A percentile compares a stretch with the other conserved stretches of the same genome.
phyloP scores from a whole-genome alignment of 2,329 filamentous ascomycete species.

The Colletotrichum scovillei region DNA sequence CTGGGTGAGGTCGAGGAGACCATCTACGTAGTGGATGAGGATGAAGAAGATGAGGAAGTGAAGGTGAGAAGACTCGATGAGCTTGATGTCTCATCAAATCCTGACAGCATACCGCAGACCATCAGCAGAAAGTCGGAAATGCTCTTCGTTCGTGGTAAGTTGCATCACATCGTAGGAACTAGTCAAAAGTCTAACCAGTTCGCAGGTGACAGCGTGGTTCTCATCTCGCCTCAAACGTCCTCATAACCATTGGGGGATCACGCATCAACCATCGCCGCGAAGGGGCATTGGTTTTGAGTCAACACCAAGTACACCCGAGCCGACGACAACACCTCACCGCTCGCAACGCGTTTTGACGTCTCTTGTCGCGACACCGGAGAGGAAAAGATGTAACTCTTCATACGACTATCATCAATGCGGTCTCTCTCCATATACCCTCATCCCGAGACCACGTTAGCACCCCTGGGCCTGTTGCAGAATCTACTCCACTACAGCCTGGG shows the following conservation, averaged over 20 bases:
- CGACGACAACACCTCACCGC: not conserved
- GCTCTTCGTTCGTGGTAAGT: constrained; percentile 92
- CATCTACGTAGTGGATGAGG: constrained; percentile 91
- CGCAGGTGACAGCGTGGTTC: constrained; percentile 77
- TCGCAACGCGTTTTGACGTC: not conserved
- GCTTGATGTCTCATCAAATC: not conserved
- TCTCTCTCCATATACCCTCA: constrained; percentile 1
- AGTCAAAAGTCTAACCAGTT: constrained; percentile 38
- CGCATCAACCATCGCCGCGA: not conserved
- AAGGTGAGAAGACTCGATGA: constrained; percentile 64
- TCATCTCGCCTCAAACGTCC: constrained; percentile 73
- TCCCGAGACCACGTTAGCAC: not conserved
- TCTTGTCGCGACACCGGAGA: not conserved
- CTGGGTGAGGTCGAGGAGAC: constrained; percentile 98
- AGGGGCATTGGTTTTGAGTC: not conserved
- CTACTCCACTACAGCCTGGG: not conserved
- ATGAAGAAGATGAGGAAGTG: constrained; percentile 81
- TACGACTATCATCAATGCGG: not conserved
- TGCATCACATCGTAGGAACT: constrained; percentile 37
- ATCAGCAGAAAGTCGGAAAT: constrained; percentile 98
- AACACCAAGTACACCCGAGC: not conserved
- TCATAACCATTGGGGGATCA: constrained; percentile 42
- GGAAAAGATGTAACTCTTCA: not conserved
- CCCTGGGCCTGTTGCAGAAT: not conserved
- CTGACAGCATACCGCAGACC: constrained; percentile 66